Percentiles rank a stretch among this genome's conserved stretches.
Conservation (phyloP, 352 stramenopile species). For the Phytophthora pluvialis region DNA sequence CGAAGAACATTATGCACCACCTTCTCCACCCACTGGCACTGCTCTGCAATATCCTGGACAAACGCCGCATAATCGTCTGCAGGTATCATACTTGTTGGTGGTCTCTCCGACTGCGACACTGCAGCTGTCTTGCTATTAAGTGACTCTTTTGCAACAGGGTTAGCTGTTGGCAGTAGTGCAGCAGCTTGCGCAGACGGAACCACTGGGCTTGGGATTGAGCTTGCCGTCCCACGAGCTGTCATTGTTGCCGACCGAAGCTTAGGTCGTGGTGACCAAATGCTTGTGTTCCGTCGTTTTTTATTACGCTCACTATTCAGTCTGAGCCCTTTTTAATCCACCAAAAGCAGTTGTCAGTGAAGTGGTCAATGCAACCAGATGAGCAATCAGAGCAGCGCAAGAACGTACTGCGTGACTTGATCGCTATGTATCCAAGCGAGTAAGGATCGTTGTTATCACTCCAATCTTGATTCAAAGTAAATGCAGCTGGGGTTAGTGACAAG, state of each 20-base stretch:
- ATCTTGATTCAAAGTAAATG: conserved; percentile 36
- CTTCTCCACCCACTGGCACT: conserved; percentile 44
- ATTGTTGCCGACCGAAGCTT: conserved; percentile 26
- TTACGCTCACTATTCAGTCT: conserved; percentile 23
- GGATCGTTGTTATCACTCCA: conserved; percentile 65
- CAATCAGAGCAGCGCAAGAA: background rate
- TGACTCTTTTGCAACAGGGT: background rate
- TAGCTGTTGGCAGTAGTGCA: conserved; percentile 2
- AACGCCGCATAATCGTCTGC: conserved; percentile 38
- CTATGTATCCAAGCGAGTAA: conserved; percentile 54
- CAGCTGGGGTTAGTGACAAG: background rate
- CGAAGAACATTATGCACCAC: conserved; percentile 39
- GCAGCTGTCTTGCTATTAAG: conserved; percentile 5
- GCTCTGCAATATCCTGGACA: conserved; percentile 43
- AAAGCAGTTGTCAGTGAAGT: conserved; percentile 11
- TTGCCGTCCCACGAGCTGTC: conserved; percentile 11
- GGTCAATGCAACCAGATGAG: background rate
- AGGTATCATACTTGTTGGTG: conserved; percentile 10
- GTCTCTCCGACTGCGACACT: background rate
- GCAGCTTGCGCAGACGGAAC: background rate
- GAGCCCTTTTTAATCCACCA: conserved; percentile 16
- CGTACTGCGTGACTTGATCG: conserved; percentile 55
- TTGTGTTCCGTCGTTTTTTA: conserved; percentile 34
- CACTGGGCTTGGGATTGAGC: conserved; percentile 1
- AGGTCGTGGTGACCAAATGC: conserved; percentile 20